Evolutionary conservation across 2,329 filamentous ascomycete species (phyloP).

Genomic region (Bipolaris bicolor): DNA sequence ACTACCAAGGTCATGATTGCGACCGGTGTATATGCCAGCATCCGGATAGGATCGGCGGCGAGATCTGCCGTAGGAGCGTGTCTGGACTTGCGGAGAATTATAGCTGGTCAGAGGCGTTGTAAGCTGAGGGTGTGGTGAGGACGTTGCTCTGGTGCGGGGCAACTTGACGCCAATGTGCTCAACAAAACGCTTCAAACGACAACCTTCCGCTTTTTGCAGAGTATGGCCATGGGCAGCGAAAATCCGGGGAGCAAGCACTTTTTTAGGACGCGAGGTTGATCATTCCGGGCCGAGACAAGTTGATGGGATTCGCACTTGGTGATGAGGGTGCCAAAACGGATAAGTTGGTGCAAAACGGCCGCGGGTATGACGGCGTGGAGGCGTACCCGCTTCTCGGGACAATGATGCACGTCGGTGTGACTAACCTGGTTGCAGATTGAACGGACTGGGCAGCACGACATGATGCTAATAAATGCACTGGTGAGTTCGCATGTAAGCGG

Average conservation of each 20-base stretch:
- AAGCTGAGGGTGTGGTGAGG: slow-evolving; percentile 27
- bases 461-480: slow-evolving; percentile 21
- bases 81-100: slow-evolving; percentile 37
- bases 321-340: slow-evolving; percentile 7
- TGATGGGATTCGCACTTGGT: slow-evolving; percentile 9
- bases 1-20: slow-evolving; percentile 8
- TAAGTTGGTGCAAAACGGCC: slow-evolving; percentile 24
- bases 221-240: background rate
- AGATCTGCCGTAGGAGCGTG: slow-evolving; percentile 33
- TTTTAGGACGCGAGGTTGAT: slow-evolving; percentile 4
- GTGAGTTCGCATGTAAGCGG: slow-evolving; percentile 9
- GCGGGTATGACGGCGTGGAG: slow-evolving; percentile 32
- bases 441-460: slow-evolving; percentile 48
- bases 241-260: slow-evolving; percentile 2
- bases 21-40: slow-evolving; percentile 9
- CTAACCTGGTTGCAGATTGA: slow-evolving; percentile 27
- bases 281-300: slow-evolving; percentile 7
- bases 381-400: slow-evolving; percentile 34
- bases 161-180: slow-evolving; percentile 1
- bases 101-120: slow-evolving; percentile 2
- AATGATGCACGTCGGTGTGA: slow-evolving; percentile 24
- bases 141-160: slow-evolving; percentile 18
- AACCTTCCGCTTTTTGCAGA: background rate
- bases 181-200: background rate
- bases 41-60: slow-evolving; percentile 31